Percentiles rank a stretch among this genome's conserved stretches.
These are phyloP conservation scores for Triadica sebifera DNA, from an alignment of 345 rosid genomes.

Conservation along the genomic window DNA sequence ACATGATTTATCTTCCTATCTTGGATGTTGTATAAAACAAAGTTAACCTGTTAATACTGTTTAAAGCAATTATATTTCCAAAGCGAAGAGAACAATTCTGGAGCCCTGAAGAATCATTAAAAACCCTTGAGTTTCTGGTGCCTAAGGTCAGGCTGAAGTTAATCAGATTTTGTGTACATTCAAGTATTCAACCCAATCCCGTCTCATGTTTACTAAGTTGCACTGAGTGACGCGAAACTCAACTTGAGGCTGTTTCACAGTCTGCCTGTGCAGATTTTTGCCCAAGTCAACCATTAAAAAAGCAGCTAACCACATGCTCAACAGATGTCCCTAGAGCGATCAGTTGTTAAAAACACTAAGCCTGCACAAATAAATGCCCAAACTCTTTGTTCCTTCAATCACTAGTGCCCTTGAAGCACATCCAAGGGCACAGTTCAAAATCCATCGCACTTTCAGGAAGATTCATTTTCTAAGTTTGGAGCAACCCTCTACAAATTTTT, in stretches of 20 bases:
- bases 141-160: not conserved
- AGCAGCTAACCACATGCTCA: not conserved
- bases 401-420: not conserved
- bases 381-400: not conserved
- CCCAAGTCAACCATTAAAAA: not conserved
- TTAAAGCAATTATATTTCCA: not conserved
- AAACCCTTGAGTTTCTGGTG: not conserved
- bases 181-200: not conserved
- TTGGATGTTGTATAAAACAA: not conserved
- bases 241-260: not conserved
- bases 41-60: not conserved
- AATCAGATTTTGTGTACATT: not conserved
- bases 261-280: not conserved
- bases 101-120: not conserved
- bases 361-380: not conserved
- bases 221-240: not conserved
- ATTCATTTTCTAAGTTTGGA: not conserved
- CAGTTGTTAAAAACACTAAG: not conserved
- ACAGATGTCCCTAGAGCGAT: no score
- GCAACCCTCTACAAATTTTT: not conserved
- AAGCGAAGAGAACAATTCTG: not conserved
- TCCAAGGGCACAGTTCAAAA: not conserved
- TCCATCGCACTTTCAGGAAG: not conserved
- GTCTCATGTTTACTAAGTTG: not conserved
- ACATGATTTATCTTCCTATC: not conserved